A percentile compares a stretch with the other conserved stretches of the same genome.
Conservation (phyloP, 2,329 filamentous ascomycete species). For the Dendryphion nanum region DNA sequence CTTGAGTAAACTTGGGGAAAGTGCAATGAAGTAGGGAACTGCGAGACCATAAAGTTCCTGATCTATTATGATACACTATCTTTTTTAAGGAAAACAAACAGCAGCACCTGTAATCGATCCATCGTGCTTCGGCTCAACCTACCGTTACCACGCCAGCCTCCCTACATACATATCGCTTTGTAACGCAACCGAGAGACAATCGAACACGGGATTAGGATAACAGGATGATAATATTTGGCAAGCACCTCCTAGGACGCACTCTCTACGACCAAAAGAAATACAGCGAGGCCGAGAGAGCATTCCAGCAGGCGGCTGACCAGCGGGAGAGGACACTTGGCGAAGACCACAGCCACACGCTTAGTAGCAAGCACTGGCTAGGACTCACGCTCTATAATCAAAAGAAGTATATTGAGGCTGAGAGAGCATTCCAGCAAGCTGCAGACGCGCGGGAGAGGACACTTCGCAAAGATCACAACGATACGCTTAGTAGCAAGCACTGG, state of each 20-base stretch:
- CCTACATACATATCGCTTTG: too few species aligned
- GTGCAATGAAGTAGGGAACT: too few species aligned
- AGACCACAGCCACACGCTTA: constrained; percentile 4
- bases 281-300: constrained; percentile 1
- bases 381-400: not conserved
- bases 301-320: not conserved
- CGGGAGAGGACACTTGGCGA: constrained; percentile 3
- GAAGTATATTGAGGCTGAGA: not conserved
- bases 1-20: too few species aligned
- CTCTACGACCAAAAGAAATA: constrained; percentile 2
- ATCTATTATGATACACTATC: too few species aligned
- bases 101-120: too few species aligned
- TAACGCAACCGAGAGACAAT: too few species aligned
- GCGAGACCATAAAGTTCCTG: too few species aligned
- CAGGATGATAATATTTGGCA: constrained; percentile 3
- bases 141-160: too few species aligned
- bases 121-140: too few species aligned
- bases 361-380: constrained; percentile 1
- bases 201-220: constrained; percentile 2
- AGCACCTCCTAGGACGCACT: constrained; percentile 4
- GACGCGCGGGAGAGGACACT: constrained; percentile 1
- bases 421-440: constrained; percentile 1
- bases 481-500: constrained; percentile 5
- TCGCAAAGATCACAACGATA: constrained; percentile 1
- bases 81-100: too few species aligned